Conservation (phyloP, 768 basidiomycete genomes). For the Botryobasidium botryosum region DNA sequence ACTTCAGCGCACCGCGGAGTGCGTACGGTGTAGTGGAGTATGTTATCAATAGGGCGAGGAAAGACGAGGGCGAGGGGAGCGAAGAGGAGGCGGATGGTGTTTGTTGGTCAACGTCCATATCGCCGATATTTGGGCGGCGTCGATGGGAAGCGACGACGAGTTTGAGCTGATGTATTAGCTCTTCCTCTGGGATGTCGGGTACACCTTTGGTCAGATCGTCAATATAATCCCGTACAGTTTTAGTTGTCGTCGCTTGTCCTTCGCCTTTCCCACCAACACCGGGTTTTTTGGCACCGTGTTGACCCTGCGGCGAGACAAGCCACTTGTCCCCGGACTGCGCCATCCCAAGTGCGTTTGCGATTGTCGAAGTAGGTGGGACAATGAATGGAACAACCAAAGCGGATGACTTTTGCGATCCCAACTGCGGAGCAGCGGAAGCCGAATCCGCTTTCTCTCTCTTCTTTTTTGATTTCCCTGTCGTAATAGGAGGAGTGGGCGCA, state of each 20-base stretch:
- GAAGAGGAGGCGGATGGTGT: constrained; percentile 12
- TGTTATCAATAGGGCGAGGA: constrained; percentile 25
- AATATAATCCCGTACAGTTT: too few relatives aligned
- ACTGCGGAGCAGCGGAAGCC: too few relatives aligned
- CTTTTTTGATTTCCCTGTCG: constrained; percentile 2
- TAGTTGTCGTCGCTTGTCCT: too few relatives aligned
- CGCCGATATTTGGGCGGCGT: constrained; percentile 12
- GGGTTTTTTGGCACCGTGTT: too few relatives aligned
- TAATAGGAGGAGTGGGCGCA: background rate
- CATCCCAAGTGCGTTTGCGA: constrained; percentile 49
- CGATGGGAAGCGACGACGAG: constrained; percentile 27
- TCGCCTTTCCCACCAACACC: too few relatives aligned
- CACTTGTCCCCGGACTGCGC: too few relatives aligned
- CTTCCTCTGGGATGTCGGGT: constrained; percentile 45
- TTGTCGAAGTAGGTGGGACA: constrained; percentile 37
- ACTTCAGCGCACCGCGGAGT: constrained; percentile 36
- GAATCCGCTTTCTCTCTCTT: background rate
- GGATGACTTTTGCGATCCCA: constrained; percentile 33
- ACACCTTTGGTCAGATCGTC: constrained; percentile 20
- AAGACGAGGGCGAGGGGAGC: constrained; percentile 22
- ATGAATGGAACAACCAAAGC: constrained; percentile 43
- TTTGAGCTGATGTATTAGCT: constrained; percentile 38
- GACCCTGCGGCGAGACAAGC: too few relatives aligned
- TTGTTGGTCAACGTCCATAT: constrained; percentile 24
- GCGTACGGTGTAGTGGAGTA: constrained; percentile 26